A percentile compares a stretch with the other conserved stretches of the same genome.
Conservation (phyloP, 148 eudicot genomes). For the Selenicereus undatus region DNA sequence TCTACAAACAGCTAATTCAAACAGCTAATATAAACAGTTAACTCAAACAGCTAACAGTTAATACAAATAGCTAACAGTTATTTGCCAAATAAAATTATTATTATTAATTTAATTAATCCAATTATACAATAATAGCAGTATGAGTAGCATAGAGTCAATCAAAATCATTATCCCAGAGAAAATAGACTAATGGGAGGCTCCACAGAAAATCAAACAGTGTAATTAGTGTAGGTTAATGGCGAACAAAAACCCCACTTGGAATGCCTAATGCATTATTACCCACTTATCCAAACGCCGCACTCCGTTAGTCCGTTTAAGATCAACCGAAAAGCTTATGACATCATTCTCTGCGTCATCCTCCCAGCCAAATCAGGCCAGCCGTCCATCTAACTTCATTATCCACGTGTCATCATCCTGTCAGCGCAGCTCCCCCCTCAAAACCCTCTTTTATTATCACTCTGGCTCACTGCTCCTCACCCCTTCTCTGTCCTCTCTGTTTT, state of each 20-base stretch:
- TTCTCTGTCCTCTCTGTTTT: background rate
- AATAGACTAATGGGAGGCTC: background rate
- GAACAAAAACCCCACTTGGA: slow-evolving; percentile 3
- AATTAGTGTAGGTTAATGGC: slow-evolving; percentile 8
- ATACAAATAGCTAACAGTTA: too few relatives aligned
- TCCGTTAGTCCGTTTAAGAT: background rate
- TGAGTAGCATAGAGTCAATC: too few relatives aligned
- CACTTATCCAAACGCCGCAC: background rate
- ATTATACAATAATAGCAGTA: too few relatives aligned
- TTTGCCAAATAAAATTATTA: too few relatives aligned
- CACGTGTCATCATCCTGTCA: slow-evolving; percentile 32
- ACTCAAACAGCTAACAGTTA: too few relatives aligned
- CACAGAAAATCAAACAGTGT: background rate
- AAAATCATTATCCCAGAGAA: background rate
- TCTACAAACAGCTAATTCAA: too few relatives aligned
- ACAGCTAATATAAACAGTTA: too few relatives aligned
- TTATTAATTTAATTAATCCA: too few relatives aligned
- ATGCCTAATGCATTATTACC: slow-evolving; percentile 1
- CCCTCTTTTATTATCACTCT: slow-evolving; percentile 27
- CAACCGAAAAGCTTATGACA: background rate
- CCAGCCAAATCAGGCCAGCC: slow-evolving; percentile 5
- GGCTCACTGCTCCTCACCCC: slow-evolving; percentile 10
- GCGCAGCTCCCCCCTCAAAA: background rate
- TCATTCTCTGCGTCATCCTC: slow-evolving; percentile 29
- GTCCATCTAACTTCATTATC: background rate